phyloP scores from a whole-genome alignment of 2,329 filamentous ascomycete species.

The Diaporthe vexans region DNA sequence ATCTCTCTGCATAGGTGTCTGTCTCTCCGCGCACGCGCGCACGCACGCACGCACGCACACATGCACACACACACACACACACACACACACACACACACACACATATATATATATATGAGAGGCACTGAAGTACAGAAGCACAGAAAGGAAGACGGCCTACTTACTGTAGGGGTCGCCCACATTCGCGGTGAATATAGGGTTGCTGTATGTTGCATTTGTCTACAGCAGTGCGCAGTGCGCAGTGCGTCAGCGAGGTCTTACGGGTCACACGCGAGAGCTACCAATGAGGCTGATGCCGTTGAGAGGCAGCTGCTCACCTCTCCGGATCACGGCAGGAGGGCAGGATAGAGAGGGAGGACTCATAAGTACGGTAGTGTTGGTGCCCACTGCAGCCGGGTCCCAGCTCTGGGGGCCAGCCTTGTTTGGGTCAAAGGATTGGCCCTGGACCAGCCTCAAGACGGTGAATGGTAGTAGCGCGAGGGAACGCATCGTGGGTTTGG shows the following conservation, averaged over 20 bases:
- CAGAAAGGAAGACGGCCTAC: background rate
- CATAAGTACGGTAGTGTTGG: slow-evolving; percentile 48
- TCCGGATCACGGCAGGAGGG: background rate
- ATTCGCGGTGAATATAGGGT: slow-evolving; percentile 56
- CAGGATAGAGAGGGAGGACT: background rate
- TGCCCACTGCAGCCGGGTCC: slow-evolving; percentile 51
- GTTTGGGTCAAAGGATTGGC: slow-evolving; percentile 51
- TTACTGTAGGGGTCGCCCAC: slow-evolving; percentile 54
- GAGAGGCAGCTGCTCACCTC: background rate
- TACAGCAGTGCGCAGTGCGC: background rate
- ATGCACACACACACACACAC: no score
- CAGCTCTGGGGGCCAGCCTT: slow-evolving; percentile 48
- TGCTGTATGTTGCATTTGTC: slow-evolving; percentile 55
- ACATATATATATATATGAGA: no score
- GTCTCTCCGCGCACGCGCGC: no score
- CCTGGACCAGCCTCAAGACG: slow-evolving; percentile 39
- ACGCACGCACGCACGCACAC: no score
- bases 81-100: no score
- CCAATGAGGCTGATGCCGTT: background rate
- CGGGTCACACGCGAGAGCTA: background rate
- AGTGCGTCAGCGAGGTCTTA: background rate
- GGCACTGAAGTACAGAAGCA: background rate
- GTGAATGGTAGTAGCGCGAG: slow-evolving; percentile 33
- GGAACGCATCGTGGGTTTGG: background rate
- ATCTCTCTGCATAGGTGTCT: no score